Evolutionary conservation across 1,284 basidiomycete species (phyloP).

Genomic region (Fistulinella cinereoalba): DNA sequence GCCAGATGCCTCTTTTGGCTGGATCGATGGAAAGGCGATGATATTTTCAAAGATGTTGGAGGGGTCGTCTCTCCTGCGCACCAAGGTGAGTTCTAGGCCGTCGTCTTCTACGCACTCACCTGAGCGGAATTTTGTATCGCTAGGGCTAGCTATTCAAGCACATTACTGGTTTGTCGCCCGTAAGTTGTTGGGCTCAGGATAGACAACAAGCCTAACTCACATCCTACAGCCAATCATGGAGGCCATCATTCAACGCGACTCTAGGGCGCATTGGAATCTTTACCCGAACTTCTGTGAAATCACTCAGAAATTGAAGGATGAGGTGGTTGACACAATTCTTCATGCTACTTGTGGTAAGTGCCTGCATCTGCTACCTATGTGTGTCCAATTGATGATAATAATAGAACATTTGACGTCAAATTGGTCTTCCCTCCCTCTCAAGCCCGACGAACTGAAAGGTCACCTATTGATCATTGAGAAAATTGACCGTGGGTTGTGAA

Average conservation of each 20-base stretch:
- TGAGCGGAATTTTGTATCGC: neutral
- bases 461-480: constrained; percentile 20
- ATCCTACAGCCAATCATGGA: too few species aligned
- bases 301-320: constrained; percentile 38
- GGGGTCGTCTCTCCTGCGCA: constrained; percentile 21
- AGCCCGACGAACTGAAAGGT: constrained; percentile 16
- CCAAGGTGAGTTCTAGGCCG: constrained; percentile 20
- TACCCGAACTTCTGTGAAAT: constrained; percentile 46
- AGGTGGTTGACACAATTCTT: constrained; percentile 46
- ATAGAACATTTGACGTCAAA: constrained; percentile 33
- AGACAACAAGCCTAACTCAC: too few species aligned
- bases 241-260: constrained; percentile 12
- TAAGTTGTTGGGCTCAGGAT: too few species aligned
- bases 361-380: neutral
- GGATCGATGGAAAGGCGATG: constrained; percentile 20
- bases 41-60: constrained; percentile 21
- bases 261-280: constrained; percentile 50
- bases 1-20: constrained; percentile 32
- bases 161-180: constrained; percentile 52
- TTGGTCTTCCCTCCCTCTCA: constrained; percentile 26
- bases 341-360: constrained; percentile 47
- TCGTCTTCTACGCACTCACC: neutral
- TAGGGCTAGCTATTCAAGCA: constrained; percentile 49
- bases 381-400: neutral
- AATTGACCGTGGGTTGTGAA: constrained; percentile 30